Base-by-base conservation (phyloP, 129 eudicot genomes). In the Deinandra increscens region DNA sequence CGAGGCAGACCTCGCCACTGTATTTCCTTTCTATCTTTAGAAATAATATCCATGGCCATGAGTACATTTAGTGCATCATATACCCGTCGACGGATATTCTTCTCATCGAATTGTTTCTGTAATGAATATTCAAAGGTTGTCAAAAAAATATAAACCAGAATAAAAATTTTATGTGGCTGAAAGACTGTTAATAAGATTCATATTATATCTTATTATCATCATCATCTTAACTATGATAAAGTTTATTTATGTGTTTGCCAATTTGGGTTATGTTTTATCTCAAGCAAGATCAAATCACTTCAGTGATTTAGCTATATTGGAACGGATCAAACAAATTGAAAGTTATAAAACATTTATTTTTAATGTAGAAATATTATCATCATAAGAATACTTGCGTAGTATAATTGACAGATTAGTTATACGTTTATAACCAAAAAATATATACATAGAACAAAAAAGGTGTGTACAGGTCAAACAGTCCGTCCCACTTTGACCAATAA, bases 11-110 rank as follows among this genome's bases (percentile, higher is more conserved):
- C 96, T 44, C 58, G 84, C 96, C 96, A 89, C 62, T 84, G 94
- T 74, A 89, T 86, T 72, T 89, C 94, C 62, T 89, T 89, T 77
- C 79, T 86, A 50, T 86, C 96, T 72, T 86, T 89, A 29, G 88
- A 84, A 22, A 86, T 89, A 13, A 89, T 86, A 78, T 89, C 94
- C 89, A 89, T 82, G 19, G 96, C 96, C 96, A 89, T 86, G 29
- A 89, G 85, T 38, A 89, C 96, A 34, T 89, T 89, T 34, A 89
- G 62, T 0, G 96, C 90, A 66, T 89, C 96, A 73, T 89, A 89
- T 29, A 89, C 94, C 77, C 96, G 80, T 73, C 96, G 84, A 42
- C 96, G 90, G 59, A 89, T 89, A 76, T 89, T 89, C 78, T 89
- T 89, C 73, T 84, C 96, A 50, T 89, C 96, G 44, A 69, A 82